A percentile compares a stretch with the other conserved stretches of the same genome.
Evolutionary conservation across 2,329 filamentous ascomycete genomes (phyloP).

Genomic region (Hymenoscyphus repandus): DNA sequence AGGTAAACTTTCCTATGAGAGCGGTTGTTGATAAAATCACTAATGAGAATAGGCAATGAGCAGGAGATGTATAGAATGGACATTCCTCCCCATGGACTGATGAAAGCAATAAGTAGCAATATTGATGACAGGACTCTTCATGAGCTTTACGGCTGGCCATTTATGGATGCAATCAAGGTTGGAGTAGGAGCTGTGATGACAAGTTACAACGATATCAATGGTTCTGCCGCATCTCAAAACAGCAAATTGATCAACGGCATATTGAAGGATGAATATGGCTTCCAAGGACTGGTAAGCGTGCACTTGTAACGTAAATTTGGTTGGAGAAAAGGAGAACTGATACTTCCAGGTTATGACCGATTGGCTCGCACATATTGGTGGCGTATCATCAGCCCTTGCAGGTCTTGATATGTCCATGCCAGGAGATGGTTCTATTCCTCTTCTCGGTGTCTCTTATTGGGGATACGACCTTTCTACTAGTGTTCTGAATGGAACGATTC

Average conservation of each 20-base stretch:
- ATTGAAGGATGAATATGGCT: constrained; percentile 68
- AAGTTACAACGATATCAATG: constrained; percentile 67
- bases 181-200: constrained; percentile 82
- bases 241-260: constrained; percentile 63
- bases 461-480: constrained; percentile 49
- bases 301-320: no score
- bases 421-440: constrained; percentile 48
- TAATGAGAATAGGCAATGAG: constrained; percentile 32
- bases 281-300: constrained; percentile 47
- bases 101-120: constrained; percentile 38
- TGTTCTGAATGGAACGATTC: constrained; percentile 52
- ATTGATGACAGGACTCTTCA: constrained; percentile 57
- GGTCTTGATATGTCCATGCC: constrained; percentile 70
- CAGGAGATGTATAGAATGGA: constrained; percentile 31
- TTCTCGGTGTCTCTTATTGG: constrained; percentile 47
- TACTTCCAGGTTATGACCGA: constrained; percentile 54
- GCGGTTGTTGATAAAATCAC: constrained; percentile 39
- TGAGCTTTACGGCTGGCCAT: constrained; percentile 57
- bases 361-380: constrained; percentile 59
- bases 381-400: constrained; percentile 53
- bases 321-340: not conserved
- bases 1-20: constrained; percentile 26
- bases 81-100: constrained; percentile 28
- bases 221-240: constrained; percentile 62
- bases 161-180: constrained; percentile 54